Evolutionary conservation across 495 filamentous ascomycete species (phyloP), one percentile per base, ranked within the genome.

Genomic region (Xylaria intraflava): DNA sequence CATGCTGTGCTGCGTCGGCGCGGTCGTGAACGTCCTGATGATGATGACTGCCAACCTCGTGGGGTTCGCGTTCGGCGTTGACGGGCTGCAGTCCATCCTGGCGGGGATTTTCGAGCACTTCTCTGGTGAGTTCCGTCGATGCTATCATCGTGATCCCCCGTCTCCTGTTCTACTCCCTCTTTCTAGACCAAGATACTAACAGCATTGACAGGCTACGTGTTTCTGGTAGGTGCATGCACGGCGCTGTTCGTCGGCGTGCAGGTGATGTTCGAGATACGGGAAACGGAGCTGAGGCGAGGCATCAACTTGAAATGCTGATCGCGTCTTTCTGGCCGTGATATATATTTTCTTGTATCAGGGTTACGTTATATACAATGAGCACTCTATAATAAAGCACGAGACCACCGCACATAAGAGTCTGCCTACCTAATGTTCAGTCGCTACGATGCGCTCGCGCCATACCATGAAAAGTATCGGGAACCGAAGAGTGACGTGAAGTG

Each of bases 41-140:
- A 92, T 99, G 88, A 95, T 97, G 80, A 75, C 81, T 43, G 92
- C 92, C 6, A 97, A 97, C 61, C 69, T 99, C 44, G 90, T 97
- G 9, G 93, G 93, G 0, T 99, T 99, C 70, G 91, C 89, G 0
- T 79, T 97, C 19, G 93, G 93, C 0, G 43, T 96, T 51, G 93
- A 98, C 65, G 93, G 94, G 14, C 53, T 97, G 58, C 78, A 87
- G 64, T 85, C 79, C 24, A 77, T 97, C 42, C 65, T 94, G 31
- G 70, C 78, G 19, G 83, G 88, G 1, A 85, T 95, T 59, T 78
- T 90, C 17, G 82, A 79, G 20, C 85, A 85, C 35, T 88, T 81
- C 60, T 81, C 82, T 31, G 92, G 88, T 71, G 55, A 55, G 68
- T 51, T 24, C 14, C 27, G 3, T 24, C 24, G 8, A 38, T 43